Evolutionary conservation across 345 rosid genomes (phyloP).

Genomic region (Sonneratia alba): DNA sequence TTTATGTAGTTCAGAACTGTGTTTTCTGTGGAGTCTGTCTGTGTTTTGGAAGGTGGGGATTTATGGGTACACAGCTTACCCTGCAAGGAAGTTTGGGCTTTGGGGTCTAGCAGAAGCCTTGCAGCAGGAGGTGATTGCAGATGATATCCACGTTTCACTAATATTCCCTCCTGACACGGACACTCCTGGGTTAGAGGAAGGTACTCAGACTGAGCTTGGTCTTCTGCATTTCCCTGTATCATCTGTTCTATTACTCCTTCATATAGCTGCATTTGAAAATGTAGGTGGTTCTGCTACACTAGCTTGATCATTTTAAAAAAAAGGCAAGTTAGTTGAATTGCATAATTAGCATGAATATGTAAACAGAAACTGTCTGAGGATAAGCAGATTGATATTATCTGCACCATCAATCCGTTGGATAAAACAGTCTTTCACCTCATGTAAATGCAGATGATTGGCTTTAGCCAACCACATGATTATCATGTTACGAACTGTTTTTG

Average conservation of each 20-base stretch:
- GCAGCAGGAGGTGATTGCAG: slow-evolving; percentile 80
- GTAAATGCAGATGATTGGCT: too few relatives aligned
- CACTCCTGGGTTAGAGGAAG: slow-evolving; percentile 69
- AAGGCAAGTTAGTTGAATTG: background rate
- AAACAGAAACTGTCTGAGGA: background rate
- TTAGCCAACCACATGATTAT: too few relatives aligned
- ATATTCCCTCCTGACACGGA: slow-evolving; percentile 84
- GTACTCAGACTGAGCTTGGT: slow-evolving; percentile 16
- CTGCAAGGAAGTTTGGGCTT: slow-evolving; percentile 78
- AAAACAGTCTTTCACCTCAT: too few relatives aligned
- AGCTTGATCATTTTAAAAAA: background rate
- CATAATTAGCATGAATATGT: background rate
- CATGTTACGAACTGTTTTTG: background rate
- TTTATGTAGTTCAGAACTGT: background rate
- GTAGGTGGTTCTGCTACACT: background rate
- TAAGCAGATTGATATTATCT: background rate
- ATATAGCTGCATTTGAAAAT: background rate
- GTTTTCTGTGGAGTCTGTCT: background rate
- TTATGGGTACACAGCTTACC: slow-evolving; percentile 82
- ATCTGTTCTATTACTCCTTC: background rate
- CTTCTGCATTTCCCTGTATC: background rate
- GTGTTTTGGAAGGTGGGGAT: slow-evolving; percentile 50
- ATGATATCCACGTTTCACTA: slow-evolving; percentile 67
- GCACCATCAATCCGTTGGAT: background rate
- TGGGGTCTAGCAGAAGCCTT: slow-evolving; percentile 84